These are phyloP conservation scores for Limnanthes douglasii DNA, from an alignment of 345 rosid species.

Conservation along the genomic window DNA sequence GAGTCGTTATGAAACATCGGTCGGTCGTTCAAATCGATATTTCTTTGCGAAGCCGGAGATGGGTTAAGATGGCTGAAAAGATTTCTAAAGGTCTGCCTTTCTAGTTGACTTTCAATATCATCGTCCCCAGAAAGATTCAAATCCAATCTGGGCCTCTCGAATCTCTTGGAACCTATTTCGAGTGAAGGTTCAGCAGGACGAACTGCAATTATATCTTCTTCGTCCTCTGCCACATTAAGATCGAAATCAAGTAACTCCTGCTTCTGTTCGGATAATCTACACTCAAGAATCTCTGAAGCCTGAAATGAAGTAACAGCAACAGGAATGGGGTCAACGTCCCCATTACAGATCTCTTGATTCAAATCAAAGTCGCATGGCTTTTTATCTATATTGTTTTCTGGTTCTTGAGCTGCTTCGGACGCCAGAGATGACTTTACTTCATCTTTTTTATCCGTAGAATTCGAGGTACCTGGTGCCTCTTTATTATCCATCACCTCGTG, in stretches of 20 bases:
- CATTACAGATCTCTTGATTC: constrained; percentile 65
- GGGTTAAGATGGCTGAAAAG: constrained; percentile 47
- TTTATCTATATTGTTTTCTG: constrained; percentile 34
- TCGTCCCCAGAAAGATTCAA: constrained; percentile 60
- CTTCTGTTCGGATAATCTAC: constrained; percentile 26
- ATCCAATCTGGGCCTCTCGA: constrained; percentile 58
- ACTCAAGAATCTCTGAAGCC: constrained; percentile 36
- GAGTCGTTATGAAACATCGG: constrained; percentile 40
- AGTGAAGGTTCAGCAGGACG: constrained; percentile 47
- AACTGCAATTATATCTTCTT: constrained; percentile 46
- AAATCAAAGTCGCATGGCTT: constrained; percentile 58
- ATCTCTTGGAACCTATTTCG: constrained; percentile 43
- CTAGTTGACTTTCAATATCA: constrained; percentile 51
- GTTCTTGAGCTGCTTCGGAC: constrained; percentile 32
- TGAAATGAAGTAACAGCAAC: constrained; percentile 67
- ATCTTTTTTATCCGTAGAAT: too few relatives aligned
- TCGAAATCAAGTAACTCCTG: constrained; percentile 50
- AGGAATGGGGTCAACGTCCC: constrained; percentile 49
- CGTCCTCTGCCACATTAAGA: constrained; percentile 70
- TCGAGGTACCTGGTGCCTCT: constrained; percentile 35
- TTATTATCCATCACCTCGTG: constrained; percentile 15
- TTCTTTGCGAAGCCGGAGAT: constrained; percentile 55
- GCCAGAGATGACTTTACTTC: too few relatives aligned
- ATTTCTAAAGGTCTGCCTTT: constrained; percentile 27
- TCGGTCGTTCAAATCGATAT: constrained; percentile 82